Conservation (phyloP, 2,329 filamentous ascomycete genomes). For the Colletotrichum tamarilloi region DNA sequence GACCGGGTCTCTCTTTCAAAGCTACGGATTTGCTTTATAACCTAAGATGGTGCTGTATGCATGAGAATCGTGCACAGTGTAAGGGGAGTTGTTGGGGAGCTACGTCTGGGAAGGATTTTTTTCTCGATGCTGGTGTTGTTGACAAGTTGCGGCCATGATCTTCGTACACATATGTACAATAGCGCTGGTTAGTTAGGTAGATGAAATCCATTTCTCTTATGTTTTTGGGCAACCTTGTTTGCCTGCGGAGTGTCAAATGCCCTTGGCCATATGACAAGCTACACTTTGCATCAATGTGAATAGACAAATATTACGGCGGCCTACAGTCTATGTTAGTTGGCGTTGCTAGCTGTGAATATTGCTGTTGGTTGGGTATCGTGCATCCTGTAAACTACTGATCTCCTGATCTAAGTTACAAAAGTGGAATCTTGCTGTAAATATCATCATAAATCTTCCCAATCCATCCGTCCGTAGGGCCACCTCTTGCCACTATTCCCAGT, state of each 20-base stretch:
- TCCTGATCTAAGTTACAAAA: background rate
- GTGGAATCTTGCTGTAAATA: slow-evolving; percentile 60
- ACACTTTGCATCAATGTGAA: too few relatives aligned
- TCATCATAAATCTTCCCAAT: slow-evolving; percentile 83
- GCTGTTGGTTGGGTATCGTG: background rate
- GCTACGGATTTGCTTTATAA: background rate
- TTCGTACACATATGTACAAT: background rate
- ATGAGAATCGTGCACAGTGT: background rate
- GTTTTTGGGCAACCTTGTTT: too few relatives aligned
- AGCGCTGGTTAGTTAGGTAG: background rate
- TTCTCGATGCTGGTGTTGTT: background rate
- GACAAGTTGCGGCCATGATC: background rate
- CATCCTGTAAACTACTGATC: background rate
- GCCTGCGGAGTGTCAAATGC: background rate
- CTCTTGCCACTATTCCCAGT: slow-evolving; percentile 80
- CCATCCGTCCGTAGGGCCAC: slow-evolving; percentile 79
- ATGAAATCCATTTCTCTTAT: background rate
- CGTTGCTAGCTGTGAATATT: background rate
- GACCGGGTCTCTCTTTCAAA: background rate
- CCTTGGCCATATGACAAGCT: background rate
- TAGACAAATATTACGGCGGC: too few relatives aligned
- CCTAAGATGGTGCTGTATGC: background rate
- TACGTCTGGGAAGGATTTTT: background rate
- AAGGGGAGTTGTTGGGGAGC: background rate
- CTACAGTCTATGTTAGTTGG: background rate